These are phyloP conservation scores for Dactylellina haptotyla DNA, from an alignment of 2,329 filamentous ascomycete genomes.

Conservation along the genomic window DNA sequence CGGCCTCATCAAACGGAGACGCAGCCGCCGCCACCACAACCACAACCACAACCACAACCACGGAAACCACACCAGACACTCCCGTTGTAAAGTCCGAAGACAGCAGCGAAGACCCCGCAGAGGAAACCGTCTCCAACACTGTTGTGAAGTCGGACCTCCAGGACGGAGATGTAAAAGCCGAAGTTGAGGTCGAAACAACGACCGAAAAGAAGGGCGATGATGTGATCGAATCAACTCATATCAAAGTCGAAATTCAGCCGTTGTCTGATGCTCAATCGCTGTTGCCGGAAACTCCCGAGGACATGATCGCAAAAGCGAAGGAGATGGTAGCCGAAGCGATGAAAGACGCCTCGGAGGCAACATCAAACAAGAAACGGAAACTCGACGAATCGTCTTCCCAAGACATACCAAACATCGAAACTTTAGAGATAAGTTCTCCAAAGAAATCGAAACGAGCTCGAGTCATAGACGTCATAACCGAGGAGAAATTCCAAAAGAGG, in stretches of 20 bases:
- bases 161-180: conserved; percentile 65
- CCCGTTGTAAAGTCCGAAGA: conserved; percentile 55
- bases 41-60: conserved; percentile 58
- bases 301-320: conserved; percentile 86
- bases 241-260: conserved; percentile 77
- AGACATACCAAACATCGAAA: conserved; percentile 61
- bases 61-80: conserved; percentile 19
- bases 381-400: conserved; percentile 60
- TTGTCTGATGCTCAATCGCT: conserved; percentile 71
- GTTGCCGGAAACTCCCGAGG: conserved; percentile 77
- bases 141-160: conserved; percentile 64
- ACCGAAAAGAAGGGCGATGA: conserved; percentile 62
- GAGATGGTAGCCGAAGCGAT: conserved; percentile 83
- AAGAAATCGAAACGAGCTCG: conserved; percentile 80
- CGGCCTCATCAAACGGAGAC: conserved; percentile 60
- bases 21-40: background rate
- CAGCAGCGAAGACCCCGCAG: conserved; percentile 55
- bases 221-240: conserved; percentile 74
- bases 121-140: conserved; percentile 54
- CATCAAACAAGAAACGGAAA: conserved; percentile 37
- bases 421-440: conserved; percentile 63
- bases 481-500: conserved; percentile 85
- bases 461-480: conserved; percentile 78
- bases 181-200: conserved; percentile 56
- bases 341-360: conserved; percentile 59